Base-by-base conservation (phyloP, 108 stramenopile genomes). In the Discostella pseudostelligera region DNA sequence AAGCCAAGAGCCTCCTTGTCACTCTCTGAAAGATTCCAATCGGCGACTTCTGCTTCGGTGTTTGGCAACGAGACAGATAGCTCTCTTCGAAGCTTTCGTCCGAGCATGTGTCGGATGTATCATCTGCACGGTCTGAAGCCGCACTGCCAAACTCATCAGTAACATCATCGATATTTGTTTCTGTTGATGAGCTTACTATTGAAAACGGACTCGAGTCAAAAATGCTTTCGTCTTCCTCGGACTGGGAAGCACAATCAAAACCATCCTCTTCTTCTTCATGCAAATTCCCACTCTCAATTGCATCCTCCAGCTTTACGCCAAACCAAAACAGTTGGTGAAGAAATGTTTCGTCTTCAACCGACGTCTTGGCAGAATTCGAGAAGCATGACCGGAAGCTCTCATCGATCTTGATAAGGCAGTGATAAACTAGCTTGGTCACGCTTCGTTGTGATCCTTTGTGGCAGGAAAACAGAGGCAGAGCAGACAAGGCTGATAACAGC, bases 231-330 rank as follows among this genome's bases (percentile, higher is more conserved):
- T 29, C 29, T 28, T 62, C 24, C n/a, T 65, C 65, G 21, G 51
- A 43, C 32, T 43, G 12, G 4, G 19, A n/a, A 8, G 4, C 36
- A n/a, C 13, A 7, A 5, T 35, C 25, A 10, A 35, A n/a, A 12
- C 5, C 26, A 65, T 20, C 39, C n/a, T 56, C 65, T 54, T 54
- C 35, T 26, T 5, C 36, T 37, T 17, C 55, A n/a, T 29, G 21
- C 12, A 26, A 50, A 11, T 58, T 40, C 29, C 58, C 65, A 20
- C n/a, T 49, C 26, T 72, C 42, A 22, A 68, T 78, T 22, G 73
- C 76, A 70, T 79, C 78, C 63, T 82, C 81, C 39, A 82, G 48
- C 51, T 82, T 82, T 19, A 82, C 71, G 13, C 76, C 74, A 48
- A 74, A 82, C 68, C 67, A 75, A 56, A 69, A 82, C 25, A 82